Base-by-base conservation (phyloP, 768 basidiomycete species). In the Collybia sordida region DNA sequence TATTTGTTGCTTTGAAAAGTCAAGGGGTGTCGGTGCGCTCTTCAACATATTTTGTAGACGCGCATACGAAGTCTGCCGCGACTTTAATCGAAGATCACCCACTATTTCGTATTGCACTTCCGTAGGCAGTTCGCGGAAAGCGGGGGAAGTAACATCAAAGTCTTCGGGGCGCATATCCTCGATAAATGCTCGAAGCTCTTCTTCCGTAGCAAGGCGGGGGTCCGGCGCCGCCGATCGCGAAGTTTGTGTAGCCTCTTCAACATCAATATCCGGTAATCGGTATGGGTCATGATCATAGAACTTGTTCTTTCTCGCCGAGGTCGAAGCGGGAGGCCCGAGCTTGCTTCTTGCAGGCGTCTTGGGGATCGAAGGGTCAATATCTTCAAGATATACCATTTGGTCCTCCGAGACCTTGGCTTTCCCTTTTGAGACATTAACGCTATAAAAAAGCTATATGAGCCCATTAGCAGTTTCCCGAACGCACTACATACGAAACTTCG, bases 81-180 rank as follows among this genome's bases (percentile, higher is more conserved):
- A 98, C 67, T 93, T 94, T 49, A 97, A 75, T 3, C 97, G 84
- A 42, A 98, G 74, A 71, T 99, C 97, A 46, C 96, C 95, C 27
- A 98, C 86, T 56, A 99, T 96, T 71, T 99, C 97, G 68, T 98
- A 99, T 59, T 99, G 93, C 18, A 97, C 84, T 65, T 98, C 95
- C 0, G 93, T 96, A 2, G 97, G 95, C 2, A 98, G 81, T 54
- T 92, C 90, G 19, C 86, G 82, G 64, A 99, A 99, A 17, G 86
- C 91, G 4, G 91, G 80, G 1, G 94, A 94, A 15, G 85, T 79
- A 48, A 97, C 81, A 62, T 98, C 96, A 59, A 98, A 91, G 61
- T 98, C 94, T 59, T 94, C 93, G 0, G 95, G 94, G 1, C 87
- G 83, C 86, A 98, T 95, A 39, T 95, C 90, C 51, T 98, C 94